Evolutionary conservation across 768 basidiomycete species (phyloP).

Genomic region (Tulasnella sp.): DNA sequence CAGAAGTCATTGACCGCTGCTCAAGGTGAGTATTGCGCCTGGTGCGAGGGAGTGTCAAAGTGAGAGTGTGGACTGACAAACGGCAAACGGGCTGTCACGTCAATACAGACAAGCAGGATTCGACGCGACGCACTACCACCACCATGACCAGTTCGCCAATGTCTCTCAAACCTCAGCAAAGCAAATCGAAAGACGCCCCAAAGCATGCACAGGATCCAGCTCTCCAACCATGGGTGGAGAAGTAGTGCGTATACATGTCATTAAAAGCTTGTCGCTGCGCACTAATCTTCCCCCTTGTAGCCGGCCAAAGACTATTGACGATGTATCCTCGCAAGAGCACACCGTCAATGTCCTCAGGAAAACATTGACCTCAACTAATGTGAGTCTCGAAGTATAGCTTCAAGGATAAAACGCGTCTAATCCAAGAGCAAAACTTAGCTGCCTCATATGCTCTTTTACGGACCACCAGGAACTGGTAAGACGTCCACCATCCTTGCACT

Average conservation of each 20-base stretch:
- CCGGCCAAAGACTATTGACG: constrained; percentile 95
- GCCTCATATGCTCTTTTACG: constrained; percentile 99
- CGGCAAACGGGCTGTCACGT: not conserved
- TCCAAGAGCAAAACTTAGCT: constrained; percentile 42
- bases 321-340: constrained; percentile 95
- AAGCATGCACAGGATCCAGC: constrained; percentile 38
- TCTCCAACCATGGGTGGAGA: constrained; percentile 94
- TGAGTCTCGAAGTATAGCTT: constrained; percentile 27
- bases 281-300: constrained; percentile 31
- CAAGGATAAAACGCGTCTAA: constrained; percentile 11
- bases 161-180: constrained; percentile 47
- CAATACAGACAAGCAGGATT: not conserved
- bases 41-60: not conserved
- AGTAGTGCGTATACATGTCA: constrained; percentile 56
- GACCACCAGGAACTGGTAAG: constrained; percentile 97
- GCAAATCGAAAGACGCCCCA: constrained; percentile 25
- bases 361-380: constrained; percentile 86
- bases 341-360: constrained; percentile 86
- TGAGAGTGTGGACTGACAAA: too few relatives aligned
- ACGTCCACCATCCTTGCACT: constrained; percentile 96
- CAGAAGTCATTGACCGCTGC: too few relatives aligned
- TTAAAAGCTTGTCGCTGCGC: not conserved
- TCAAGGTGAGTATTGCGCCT: not conserved
- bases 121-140: constrained; percentile 20
- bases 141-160: constrained; percentile 42